Conservation (phyloP, 2,329 filamentous ascomycete species). For the Aspergillus sergii region DNA sequence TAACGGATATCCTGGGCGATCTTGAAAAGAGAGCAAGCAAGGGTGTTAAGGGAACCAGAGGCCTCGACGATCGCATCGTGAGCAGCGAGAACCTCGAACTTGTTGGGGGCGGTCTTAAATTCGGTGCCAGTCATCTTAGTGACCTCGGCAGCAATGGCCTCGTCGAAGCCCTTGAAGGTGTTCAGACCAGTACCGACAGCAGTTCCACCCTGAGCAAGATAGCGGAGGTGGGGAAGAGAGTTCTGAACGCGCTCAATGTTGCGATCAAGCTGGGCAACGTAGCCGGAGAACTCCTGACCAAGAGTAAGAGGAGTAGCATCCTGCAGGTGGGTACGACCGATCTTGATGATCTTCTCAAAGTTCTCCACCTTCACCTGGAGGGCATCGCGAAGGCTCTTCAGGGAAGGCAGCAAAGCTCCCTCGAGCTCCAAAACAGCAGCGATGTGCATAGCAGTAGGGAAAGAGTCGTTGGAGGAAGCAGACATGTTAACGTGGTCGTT, state of each 20-base stretch:
- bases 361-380: constrained; percentile 86
- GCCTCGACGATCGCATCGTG: constrained; percentile 97
- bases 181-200: constrained; percentile 97
- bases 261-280: constrained; percentile 90
- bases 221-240: constrained; percentile 78
- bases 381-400: constrained; percentile 78
- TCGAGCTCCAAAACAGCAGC: constrained; percentile 93
- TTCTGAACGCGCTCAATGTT: constrained; percentile 85
- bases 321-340: constrained; percentile 94
- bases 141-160: constrained; percentile 88
- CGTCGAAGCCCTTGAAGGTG: constrained; percentile 94
- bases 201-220: constrained; percentile 92
- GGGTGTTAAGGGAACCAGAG: constrained; percentile 88
- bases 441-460: constrained; percentile 99
- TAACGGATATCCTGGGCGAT: constrained; percentile 98
- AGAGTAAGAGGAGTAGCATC: constrained; percentile 95
- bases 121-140: constrained; percentile 88
- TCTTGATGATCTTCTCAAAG: constrained; percentile 97
- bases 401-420: constrained; percentile 77
- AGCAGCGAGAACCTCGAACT: constrained; percentile 94
- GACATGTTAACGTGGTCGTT: constrained; percentile 99
- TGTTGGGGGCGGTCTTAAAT: constrained; percentile 97
- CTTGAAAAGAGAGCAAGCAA: constrained; percentile 91
- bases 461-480: constrained; percentile 97
- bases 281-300: constrained; percentile 96